Evolutionary conservation across 1,284 basidiomycete genomes (phyloP).

Genomic region (Sporisorium scitamineum): DNA sequence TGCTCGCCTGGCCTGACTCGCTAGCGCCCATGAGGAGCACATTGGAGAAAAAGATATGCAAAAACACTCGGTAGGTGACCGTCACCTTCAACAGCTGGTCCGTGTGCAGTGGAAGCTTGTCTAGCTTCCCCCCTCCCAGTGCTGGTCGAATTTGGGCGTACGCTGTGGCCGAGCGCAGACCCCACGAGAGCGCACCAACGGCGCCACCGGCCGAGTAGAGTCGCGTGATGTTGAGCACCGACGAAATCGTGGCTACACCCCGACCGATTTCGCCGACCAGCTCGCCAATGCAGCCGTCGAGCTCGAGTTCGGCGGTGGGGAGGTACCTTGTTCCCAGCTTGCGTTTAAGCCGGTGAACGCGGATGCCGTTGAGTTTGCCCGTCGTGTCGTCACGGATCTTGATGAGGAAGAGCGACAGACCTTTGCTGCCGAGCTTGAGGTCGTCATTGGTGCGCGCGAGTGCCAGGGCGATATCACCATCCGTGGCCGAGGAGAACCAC

Average conservation of each 20-base stretch:
- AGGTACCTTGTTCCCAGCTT: slow-evolving; percentile 82
- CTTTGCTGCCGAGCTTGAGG: slow-evolving; percentile 64
- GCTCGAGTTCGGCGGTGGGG: slow-evolving; percentile 81
- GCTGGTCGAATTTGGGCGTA: slow-evolving; percentile 68
- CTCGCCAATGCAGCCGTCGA: slow-evolving; percentile 76
- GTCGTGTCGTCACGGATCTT: slow-evolving; percentile 38
- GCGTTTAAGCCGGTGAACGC: slow-evolving; percentile 79
- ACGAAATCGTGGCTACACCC: slow-evolving; percentile 79
- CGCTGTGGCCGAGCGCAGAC: slow-evolving; percentile 46
- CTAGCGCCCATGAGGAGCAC: slow-evolving; percentile 87
- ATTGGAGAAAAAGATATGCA: slow-evolving; percentile 90
- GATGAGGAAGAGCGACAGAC: slow-evolving; percentile 75
- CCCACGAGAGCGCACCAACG: slow-evolving; percentile 41
- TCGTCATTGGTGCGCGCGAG: slow-evolving; percentile 75
- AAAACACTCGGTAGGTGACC: slow-evolving; percentile 73
- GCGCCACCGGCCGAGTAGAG: slow-evolving; percentile 50
- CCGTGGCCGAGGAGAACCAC: slow-evolving; percentile 84
- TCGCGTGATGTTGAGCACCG: slow-evolving; percentile 75
- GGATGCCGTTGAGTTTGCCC: slow-evolving; percentile 76
- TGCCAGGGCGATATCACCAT: slow-evolving; percentile 79
- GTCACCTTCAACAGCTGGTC: slow-evolving; percentile 72
- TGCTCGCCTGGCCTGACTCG: slow-evolving; percentile 93
- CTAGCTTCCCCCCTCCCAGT: slow-evolving; percentile 77
- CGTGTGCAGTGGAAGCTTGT: slow-evolving; percentile 60
- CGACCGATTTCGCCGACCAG: slow-evolving; percentile 76